Conservation (phyloP, 176 grass and related monocot species). For the Tillandsia leiboldiana region DNA sequence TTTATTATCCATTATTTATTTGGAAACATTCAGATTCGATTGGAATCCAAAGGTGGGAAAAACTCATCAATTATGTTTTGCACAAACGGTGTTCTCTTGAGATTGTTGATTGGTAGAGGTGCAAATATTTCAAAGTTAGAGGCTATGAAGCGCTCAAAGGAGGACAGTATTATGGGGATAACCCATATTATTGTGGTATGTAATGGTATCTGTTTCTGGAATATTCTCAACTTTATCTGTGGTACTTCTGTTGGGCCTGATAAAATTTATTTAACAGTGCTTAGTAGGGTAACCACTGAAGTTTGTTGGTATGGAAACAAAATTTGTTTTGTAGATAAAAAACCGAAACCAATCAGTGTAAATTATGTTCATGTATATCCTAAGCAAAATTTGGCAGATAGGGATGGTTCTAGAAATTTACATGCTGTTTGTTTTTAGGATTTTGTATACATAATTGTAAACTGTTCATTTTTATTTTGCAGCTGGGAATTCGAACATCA, state of each 20-base stretch:
- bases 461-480: neutral
- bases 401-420: neutral
- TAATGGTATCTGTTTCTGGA: slow-evolving; percentile 9
- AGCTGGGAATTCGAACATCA: no score
- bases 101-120: slow-evolving; percentile 71
- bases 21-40: slow-evolving; percentile 53
- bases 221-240: neutral
- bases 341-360: neutral
- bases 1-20: slow-evolving; percentile 8
- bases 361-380: neutral
- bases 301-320: no score
- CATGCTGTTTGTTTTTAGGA: neutral
- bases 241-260: no score
- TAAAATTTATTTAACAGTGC: no score
- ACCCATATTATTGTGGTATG: slow-evolving; percentile 97
- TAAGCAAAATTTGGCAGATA: neutral
- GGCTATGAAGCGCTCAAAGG: slow-evolving; percentile 11
- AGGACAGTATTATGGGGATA: slow-evolving; percentile 62
- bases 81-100: slow-evolving; percentile 95
- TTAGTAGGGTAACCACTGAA: neutral
- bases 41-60: slow-evolving; percentile 89
- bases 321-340: neutral
- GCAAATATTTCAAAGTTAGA: slow-evolving; percentile 31
- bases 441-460: neutral
- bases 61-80: slow-evolving; percentile 94